Base-by-base conservation (phyloP, 768 basidiomycete genomes). In the Cubamyces lactineus region DNA sequence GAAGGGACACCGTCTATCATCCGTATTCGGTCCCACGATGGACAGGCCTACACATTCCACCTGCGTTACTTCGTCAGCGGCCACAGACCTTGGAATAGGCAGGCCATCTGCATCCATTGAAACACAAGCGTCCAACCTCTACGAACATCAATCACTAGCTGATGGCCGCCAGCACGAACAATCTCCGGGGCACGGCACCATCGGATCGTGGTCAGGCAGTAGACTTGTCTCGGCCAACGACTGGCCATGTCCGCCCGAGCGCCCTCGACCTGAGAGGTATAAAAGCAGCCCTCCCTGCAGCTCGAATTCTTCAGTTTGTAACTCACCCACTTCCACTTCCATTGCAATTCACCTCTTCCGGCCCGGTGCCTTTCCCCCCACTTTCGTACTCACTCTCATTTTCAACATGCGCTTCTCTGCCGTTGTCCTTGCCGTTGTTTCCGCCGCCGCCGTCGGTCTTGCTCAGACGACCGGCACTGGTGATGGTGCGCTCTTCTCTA, bases 311-410 rank as follows among this genome's bases (percentile, higher is more conserved):
- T 46, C 62, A 64, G 63, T 59, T 59, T 64, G 63, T 56, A 64
- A 64, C 63, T 59, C 63, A 64, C 62, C 62, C 63, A 56, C 57
- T 41, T 63, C 51, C 62, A 41, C 62, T 63, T 59, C 57, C 52
- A 63, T 63, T 48, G 40, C 57, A 63, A 45, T 54, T 62, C 57
- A 16, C 28, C 45, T 19, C 23, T 60, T 41, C 39, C 30, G 59
- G 57, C 57, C 57, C 38, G 57, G 57, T 59, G 57, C 57, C 57
- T 53, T 59, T 46, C 9, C 24, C 34, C 34, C 45, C 46, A 34
- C 39, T 53, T 47, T 56, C 61, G 54, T 62, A 50, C 61, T 62
- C 48, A 55, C 41, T 42, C 9, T 56, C 47, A 52, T 56, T 43
- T 24, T 60, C 41, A 59, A 16, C 41, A 64, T 64, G 63, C 63